These are phyloP conservation scores for Neurospora intermedia DNA, from an alignment of 495 filamentous ascomycete species.

Conservation along the genomic window DNA sequence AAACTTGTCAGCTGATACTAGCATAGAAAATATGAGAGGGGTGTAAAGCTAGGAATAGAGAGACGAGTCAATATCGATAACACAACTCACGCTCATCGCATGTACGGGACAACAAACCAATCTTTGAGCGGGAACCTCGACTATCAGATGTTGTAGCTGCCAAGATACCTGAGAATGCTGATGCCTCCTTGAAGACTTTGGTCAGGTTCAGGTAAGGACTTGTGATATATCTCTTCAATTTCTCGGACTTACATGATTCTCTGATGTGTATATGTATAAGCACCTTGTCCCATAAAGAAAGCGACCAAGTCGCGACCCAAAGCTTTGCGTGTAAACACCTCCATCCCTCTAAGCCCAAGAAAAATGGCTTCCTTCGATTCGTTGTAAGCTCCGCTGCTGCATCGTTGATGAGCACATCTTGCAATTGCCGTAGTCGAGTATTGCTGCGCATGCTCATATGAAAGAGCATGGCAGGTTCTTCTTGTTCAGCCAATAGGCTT, in stretches of 20 bases:
- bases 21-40: background rate
- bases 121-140: background rate
- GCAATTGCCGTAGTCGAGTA: background rate
- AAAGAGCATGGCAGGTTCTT: background rate
- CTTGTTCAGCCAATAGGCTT: conserved; percentile 37
- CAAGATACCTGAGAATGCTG: background rate
- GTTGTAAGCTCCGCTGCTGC: background rate
- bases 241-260: background rate
- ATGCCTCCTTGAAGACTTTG: background rate
- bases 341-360: background rate
- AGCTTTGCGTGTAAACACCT: background rate
- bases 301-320: background rate
- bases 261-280: background rate
- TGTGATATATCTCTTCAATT: background rate
- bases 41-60: background rate
- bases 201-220: background rate
- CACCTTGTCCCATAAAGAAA: background rate
- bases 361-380: background rate
- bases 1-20: background rate
- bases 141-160: background rate
- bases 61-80: background rate
- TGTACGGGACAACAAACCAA: background rate
- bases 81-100: background rate
- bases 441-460: background rate
- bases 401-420: background rate